These are phyloP conservation scores for Gossypium mustelinum DNA, from an alignment of 345 rosid species.

Conservation along the genomic window DNA sequence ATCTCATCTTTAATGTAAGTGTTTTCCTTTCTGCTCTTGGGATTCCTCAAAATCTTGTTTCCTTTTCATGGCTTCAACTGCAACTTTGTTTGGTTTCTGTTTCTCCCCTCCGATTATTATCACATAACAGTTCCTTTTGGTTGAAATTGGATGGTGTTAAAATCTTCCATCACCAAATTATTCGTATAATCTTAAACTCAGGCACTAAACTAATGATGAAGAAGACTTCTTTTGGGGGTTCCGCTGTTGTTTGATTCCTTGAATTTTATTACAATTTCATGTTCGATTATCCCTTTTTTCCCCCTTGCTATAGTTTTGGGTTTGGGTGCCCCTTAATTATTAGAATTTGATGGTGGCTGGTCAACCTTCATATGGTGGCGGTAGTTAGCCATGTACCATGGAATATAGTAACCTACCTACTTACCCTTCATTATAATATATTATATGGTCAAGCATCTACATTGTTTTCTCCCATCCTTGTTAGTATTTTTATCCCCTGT, in stretches of 20 bases:
- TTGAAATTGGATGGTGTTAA: no score
- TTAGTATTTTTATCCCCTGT: no score
- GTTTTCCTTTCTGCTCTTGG: neutral
- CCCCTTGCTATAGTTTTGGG: neutral
- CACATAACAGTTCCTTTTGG: neutral
- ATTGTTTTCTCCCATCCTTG: no score
- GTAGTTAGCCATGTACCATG: no score
- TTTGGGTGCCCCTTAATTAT: neutral
- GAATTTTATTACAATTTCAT: neutral
- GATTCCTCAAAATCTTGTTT: neutral
- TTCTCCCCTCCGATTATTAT: neutral
- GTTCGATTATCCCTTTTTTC: neutral
- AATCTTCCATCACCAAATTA: no score
- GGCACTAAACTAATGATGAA: neutral
- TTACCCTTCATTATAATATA: no score
- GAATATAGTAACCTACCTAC: no score
- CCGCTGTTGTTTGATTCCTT: neutral
- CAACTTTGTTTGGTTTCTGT: neutral
- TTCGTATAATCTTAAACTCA: neutral
- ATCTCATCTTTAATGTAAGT: slow-evolving; percentile 87
- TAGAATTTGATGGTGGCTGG: no score
- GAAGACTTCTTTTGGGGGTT: neutral
- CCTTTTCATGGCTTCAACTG: neutral
- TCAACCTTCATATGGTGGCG: no score
- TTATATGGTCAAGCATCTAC: no score